Percentiles rank a stretch among this genome's conserved stretches.
Conservation (phyloP, 352 stramenopile species). For the Pythium sp. region DNA sequence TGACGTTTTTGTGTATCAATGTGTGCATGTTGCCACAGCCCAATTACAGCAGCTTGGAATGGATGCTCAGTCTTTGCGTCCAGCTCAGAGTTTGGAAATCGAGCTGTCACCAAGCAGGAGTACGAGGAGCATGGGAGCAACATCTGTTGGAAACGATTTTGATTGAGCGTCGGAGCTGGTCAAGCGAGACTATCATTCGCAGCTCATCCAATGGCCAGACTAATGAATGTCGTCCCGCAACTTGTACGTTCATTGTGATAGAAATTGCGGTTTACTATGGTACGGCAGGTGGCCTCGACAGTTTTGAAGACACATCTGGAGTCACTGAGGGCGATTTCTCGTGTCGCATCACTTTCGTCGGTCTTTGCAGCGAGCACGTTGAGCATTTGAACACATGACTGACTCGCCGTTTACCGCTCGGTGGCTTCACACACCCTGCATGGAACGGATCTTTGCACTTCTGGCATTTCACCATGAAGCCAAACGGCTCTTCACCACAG, state of each 20-base stretch:
- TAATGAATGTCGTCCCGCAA: background rate
- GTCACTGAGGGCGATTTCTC: background rate
- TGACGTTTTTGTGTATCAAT: background rate
- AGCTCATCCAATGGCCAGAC: background rate
- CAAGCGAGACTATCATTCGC: background rate
- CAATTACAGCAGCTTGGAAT: constrained; percentile 52
- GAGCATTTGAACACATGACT: constrained; percentile 31
- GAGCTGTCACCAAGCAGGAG: constrained; percentile 62
- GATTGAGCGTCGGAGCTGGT: constrained; percentile 5
- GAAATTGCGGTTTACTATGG: background rate
- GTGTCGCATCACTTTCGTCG: constrained; percentile 23
- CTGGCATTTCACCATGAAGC: constrained; percentile 56
- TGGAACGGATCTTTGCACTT: constrained; percentile 52
- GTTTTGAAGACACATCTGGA: constrained; percentile 3
- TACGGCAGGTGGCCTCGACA: background rate
- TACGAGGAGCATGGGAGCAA: constrained; percentile 79
- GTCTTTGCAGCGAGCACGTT: constrained; percentile 23
- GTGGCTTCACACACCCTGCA: constrained; percentile 34
- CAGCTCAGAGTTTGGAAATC: constrained; percentile 23
- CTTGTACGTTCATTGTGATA: background rate
- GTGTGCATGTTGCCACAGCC: constrained; percentile 24
- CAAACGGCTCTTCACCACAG: constrained; percentile 42
- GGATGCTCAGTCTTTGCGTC: constrained; percentile 49
- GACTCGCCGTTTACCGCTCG: constrained; percentile 24
- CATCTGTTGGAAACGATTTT: constrained; percentile 46